Base-by-base conservation (phyloP, 1,284 basidiomycete species). In the Ceratobasidium sp. region DNA sequence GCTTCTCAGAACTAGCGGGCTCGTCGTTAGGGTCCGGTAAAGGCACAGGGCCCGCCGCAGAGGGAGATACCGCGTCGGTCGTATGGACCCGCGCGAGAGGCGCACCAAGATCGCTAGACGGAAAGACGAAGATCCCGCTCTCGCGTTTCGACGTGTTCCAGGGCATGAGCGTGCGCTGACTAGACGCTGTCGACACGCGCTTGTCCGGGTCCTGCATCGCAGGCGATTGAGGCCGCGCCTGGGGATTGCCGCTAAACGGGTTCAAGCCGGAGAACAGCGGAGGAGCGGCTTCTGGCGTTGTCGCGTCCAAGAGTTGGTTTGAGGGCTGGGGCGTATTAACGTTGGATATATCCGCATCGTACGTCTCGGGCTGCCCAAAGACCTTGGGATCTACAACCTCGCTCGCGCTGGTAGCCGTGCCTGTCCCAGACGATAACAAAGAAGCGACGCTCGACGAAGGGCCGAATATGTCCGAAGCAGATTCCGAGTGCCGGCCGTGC, bases 381-480 rank as follows among this genome's bases (percentile, higher is more conserved):
- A 53, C 26, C 51, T 54, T 54, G 33, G 49, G 49, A 37, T 54
- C 49, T 8, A 67, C 49, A 7, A 54, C 60, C 61, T 64, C 73
- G 47, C 71, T 74, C 23, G 58, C 68, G 37, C 42, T 73, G 45
- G 69, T 75, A 4, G 49, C 73, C 31, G 73, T 64, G 3, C 49
- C 49, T 20, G 73, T 64, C 7, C 23, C 33, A 6, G 60, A 39
- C 8, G 60, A 63, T 31, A 64, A 56, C 61, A 75, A 54, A 31
- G 73, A 75, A 10, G 33, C 61, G n/a, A 75, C 73, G 61, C 73
- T 75, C 60, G 73, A 75, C 60, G 73, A 64, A 20, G 73, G 73
- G 2, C 73, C 73, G 0, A 61, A 63, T 13, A 63, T 53, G 26
- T 67, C 65, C 49, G 51, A 53, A 31, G 49, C 54, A 37, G 60